These are phyloP conservation scores for Aciculoconidium aculeatum DNA, from an alignment of 805 yeast genomes.

Conservation along the genomic window DNA sequence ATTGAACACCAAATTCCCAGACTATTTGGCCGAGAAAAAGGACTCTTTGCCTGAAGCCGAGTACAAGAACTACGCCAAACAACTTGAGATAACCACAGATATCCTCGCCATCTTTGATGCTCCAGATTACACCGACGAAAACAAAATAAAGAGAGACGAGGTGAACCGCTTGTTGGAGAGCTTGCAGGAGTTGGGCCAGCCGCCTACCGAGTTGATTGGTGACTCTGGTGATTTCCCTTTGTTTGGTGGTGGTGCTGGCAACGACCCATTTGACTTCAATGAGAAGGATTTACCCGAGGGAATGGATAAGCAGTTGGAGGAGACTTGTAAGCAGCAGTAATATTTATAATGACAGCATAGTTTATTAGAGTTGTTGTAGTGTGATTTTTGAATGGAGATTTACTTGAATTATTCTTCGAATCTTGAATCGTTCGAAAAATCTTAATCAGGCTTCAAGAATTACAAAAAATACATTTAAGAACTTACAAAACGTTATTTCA, in stretches of 20 bases:
- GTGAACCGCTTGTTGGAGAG: conserved; percentile 57
- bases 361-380: background rate
- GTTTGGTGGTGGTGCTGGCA: conserved; percentile 29
- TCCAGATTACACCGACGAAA: conserved; percentile 51
- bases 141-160: conserved; percentile 38
- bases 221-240: conserved; percentile 45
- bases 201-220: conserved; percentile 71
- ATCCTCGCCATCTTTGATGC: conserved; percentile 66
- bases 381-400: too few relatives aligned
- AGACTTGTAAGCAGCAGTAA: conserved; percentile 45
- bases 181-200: conserved; percentile 73
- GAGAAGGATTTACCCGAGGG: conserved; percentile 52
- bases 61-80: conserved; percentile 49
- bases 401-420: too few relatives aligned
- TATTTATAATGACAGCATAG: background rate
- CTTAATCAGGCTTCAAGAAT: too few relatives aligned
- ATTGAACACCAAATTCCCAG: conserved; percentile 64
- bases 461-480: too few relatives aligned
- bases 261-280: conserved; percentile 39
- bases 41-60: conserved; percentile 42
- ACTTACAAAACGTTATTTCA: too few relatives aligned
- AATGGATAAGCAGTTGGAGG: conserved; percentile 48
- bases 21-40: conserved; percentile 56
- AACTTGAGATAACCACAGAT: conserved; percentile 53
- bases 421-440: too few relatives aligned